A percentile compares a stretch with the other conserved stretches of the same genome.
Conservation (phyloP, 768 basidiomycete species). For the Suillus variegatus region DNA sequence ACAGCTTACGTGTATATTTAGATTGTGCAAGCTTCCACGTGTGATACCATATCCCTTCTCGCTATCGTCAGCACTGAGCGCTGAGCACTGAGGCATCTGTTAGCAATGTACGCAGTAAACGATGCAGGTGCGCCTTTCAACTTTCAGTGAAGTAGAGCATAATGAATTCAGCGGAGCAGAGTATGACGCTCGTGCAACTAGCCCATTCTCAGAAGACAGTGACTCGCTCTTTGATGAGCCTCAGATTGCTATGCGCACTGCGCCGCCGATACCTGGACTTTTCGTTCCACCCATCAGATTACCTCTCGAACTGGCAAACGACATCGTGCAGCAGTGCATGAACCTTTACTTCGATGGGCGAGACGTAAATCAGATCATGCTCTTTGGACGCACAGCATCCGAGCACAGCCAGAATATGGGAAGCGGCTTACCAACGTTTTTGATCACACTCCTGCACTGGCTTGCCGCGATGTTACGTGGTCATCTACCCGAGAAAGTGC, state of each 20-base stretch:
- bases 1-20: conserved; percentile 1
- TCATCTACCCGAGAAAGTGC: conserved; percentile 47
- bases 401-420: conserved; percentile 22
- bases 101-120: conserved; percentile 16
- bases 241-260: conserved; percentile 31
- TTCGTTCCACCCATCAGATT: conserved; percentile 56
- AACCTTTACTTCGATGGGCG: conserved; percentile 52
- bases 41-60: not conserved
- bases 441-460: conserved; percentile 52
- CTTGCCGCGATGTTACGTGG: conserved; percentile 52
- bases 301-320: conserved; percentile 51
- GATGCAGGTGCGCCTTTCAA: not conserved
- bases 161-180: not conserved
- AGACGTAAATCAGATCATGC: conserved; percentile 79
- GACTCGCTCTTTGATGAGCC: conserved; percentile 51
- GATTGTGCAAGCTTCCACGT: not conserved
- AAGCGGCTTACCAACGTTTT: conserved; percentile 55
- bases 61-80: not conserved
- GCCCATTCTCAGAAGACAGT: not conserved
- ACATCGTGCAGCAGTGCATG: conserved; percentile 53
- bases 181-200: not conserved
- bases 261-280: conserved; percentile 65
- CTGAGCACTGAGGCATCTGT: not conserved
- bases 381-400: conserved; percentile 59
- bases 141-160: not conserved